Evolutionary conservation across 768 basidiomycete genomes (phyloP).

Genomic region (Trametopsis cervina): DNA sequence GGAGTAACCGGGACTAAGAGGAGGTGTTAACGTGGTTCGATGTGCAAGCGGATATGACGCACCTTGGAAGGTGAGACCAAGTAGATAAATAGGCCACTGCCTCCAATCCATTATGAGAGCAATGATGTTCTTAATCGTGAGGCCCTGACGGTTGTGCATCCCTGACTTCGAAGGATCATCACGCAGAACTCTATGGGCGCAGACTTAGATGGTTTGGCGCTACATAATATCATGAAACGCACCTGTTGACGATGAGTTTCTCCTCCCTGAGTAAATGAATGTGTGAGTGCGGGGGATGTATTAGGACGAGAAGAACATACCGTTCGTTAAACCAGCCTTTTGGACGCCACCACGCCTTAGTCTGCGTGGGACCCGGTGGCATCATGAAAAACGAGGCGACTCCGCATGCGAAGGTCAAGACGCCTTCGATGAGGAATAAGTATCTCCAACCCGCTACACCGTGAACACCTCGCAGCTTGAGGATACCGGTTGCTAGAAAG

Average conservation of each 20-base stretch:
- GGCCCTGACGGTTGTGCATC: conserved; percentile 72
- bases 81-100: conserved; percentile 59
- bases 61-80: conserved; percentile 51
- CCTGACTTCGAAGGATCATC: conserved; percentile 62
- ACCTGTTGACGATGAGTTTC: conserved; percentile 50
- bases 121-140: conserved; percentile 42
- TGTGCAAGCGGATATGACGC: conserved; percentile 12
- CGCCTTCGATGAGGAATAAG: conserved; percentile 50
- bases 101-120: conserved; percentile 49
- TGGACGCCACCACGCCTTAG: conserved; percentile 48
- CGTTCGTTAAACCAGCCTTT: conserved; percentile 62
- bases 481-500: conserved; percentile 60
- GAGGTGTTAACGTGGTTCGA: background rate
- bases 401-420: conserved; percentile 42
- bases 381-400: conserved; percentile 47
- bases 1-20: conserved; percentile 46
- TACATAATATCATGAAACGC: no score
- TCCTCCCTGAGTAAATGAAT: no score
- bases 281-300: no score
- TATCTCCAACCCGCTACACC: conserved; percentile 55
- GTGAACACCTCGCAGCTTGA: conserved; percentile 42
- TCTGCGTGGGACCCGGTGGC: conserved; percentile 60
- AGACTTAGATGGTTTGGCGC: no score
- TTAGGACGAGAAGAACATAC: conserved; percentile 28
- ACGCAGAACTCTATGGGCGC: conserved; percentile 36